These are phyloP conservation scores for Clarireedia homoeocarpa DNA, from an alignment of 2,329 filamentous ascomycete species.

Conservation along the genomic window DNA sequence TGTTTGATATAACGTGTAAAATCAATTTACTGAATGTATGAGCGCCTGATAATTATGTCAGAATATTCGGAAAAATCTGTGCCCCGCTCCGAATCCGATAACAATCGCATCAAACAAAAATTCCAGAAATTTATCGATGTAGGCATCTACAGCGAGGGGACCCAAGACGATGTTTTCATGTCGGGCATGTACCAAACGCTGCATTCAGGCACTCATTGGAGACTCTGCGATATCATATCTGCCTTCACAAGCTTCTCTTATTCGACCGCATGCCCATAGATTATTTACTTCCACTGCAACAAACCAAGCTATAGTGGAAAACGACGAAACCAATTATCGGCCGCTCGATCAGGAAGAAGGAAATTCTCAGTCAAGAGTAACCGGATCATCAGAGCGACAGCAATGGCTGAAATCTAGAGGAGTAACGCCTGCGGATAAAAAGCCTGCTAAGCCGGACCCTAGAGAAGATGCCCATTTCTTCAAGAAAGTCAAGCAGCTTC, in stretches of 20 bases:
- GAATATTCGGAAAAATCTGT: not conserved
- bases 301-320: not conserved
- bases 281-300: constrained; percentile 2
- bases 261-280: not conserved
- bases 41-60: not conserved
- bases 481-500: constrained; percentile 23
- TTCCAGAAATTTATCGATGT: not conserved
- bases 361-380: not conserved
- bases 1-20: constrained; percentile 4
- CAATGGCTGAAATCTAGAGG: constrained; percentile 22
- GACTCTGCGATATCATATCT: constrained; percentile 13
- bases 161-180: constrained; percentile 23
- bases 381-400: constrained; percentile 7
- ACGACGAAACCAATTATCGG: not conserved
- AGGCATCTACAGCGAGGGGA: not conserved
- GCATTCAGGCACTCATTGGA: constrained; percentile 22
- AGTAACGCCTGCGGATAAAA: constrained; percentile 11
- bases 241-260: constrained; percentile 2
- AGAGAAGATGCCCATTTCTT: constrained; percentile 10
- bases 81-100: not conserved
- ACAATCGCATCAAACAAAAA: not conserved
- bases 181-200: constrained; percentile 24
- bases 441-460: not conserved
- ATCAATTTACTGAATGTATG: not conserved
- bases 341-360: not conserved